Conservation (phyloP, 805 yeast genomes). For the Candida coquimbonensis region DNA sequence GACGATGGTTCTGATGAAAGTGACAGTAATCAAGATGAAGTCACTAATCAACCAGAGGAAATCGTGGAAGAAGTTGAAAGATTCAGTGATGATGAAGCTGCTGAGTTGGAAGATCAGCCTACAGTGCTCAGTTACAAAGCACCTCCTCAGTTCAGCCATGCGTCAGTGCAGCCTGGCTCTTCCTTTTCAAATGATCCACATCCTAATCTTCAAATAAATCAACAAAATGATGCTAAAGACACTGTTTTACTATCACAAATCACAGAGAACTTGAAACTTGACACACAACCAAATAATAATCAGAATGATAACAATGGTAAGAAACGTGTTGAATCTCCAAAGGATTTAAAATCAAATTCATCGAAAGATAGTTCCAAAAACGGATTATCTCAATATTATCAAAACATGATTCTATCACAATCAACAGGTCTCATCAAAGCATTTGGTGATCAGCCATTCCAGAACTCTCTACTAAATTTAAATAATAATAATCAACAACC, state of each 20-base stretch:
- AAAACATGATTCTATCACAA: slow-evolving; percentile 42
- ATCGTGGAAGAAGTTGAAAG: slow-evolving; percentile 19
- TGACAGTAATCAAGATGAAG: neutral
- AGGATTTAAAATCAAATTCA: neutral
- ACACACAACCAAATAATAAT: neutral
- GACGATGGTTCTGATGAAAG: slow-evolving; percentile 9
- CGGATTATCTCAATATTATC: slow-evolving; percentile 27
- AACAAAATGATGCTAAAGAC: neutral
- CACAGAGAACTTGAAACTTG: slow-evolving; percentile 5
- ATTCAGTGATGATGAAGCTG: slow-evolving; percentile 16
- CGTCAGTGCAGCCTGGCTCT: slow-evolving; percentile 5
- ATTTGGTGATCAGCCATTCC: slow-evolving; percentile 27
- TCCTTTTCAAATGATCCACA: slow-evolving; percentile 3
- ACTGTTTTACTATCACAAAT: slow-evolving; percentile 5
- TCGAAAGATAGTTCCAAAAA: slow-evolving; percentile 18
- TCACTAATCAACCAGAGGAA: slow-evolving; percentile 8
- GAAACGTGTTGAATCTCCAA: neutral
- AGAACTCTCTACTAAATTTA: slow-evolving; percentile 19
- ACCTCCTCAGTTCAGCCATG: slow-evolving; percentile 21
- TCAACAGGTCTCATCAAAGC: slow-evolving; percentile 44
- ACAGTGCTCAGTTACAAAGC: slow-evolving; percentile 16
- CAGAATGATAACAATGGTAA: too few relatives aligned
- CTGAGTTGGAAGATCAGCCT: neutral
- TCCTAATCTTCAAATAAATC: neutral
- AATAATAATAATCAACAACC: slow-evolving; percentile 7